These are phyloP conservation scores for Starmera pachycereana DNA, from an alignment of 805 yeast species.

Conservation along the genomic window DNA sequence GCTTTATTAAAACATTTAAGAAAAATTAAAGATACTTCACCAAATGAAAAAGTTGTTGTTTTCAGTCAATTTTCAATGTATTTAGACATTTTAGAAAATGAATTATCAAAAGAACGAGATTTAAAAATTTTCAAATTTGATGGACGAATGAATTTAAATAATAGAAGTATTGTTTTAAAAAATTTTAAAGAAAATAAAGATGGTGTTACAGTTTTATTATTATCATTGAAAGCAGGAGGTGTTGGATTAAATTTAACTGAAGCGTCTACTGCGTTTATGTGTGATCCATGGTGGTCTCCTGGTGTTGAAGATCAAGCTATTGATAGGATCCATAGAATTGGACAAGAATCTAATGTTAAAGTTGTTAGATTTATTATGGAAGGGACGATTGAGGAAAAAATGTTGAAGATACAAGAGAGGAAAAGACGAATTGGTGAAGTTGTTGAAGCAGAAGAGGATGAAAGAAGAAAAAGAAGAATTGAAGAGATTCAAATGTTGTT, in stretches of 20 bases:
- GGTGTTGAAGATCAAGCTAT: constrained; percentile 88
- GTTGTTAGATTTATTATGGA: constrained; percentile 76
- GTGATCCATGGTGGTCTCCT: constrained; percentile 98
- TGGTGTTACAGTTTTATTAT: constrained; percentile 39
- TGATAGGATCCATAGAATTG: constrained; percentile 85
- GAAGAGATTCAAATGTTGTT: constrained; percentile 66
- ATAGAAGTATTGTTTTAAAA: constrained; percentile 50
- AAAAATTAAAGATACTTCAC: constrained; percentile 39
- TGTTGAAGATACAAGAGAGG: constrained; percentile 79
- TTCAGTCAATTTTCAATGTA: constrained; percentile 87
- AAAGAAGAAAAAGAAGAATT: constrained; percentile 54
- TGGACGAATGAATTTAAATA: constrained; percentile 61
- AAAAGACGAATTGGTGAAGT: constrained; percentile 77
- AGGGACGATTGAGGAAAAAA: constrained; percentile 77
- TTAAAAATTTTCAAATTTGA: constrained; percentile 64
- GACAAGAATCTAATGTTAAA: constrained; percentile 64
- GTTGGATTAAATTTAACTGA: constrained; percentile 83
- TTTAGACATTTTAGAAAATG: constrained; percentile 62
- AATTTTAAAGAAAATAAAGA: constrained; percentile 35
- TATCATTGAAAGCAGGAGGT: constrained; percentile 88
- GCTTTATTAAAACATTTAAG: constrained; percentile 56
- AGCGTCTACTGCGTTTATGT: constrained; percentile 76
- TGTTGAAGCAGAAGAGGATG: constrained; percentile 66
- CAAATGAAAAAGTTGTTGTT: constrained; percentile 70
- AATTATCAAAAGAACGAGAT: constrained; percentile 37